Evolutionary conservation across 2,329 filamentous ascomycete species (phyloP), one percentile per base, ranked within the genome.

Genomic region (Xylariomycetidae sp.): DNA sequence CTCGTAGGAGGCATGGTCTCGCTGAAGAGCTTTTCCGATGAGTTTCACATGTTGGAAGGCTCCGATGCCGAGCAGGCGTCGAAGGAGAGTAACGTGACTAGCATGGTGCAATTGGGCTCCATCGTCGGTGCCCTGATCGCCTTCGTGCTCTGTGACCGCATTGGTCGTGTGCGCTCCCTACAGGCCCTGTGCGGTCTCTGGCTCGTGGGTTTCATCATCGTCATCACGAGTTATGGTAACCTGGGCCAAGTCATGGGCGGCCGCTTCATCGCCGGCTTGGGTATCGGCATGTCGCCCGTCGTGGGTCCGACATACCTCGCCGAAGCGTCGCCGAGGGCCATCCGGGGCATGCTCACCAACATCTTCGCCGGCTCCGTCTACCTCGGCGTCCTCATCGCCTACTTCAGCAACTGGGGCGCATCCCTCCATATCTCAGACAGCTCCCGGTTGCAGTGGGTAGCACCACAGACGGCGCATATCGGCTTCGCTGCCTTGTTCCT

Each of bases 1-100:
- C 63, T 80, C 27, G 77, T 78, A 27, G 67, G 69, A 4, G 72
- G 71, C 3, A 70, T 70, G n/a, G 62, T 71, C 34, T 58, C 61
- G 18, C 66, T 66, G 5, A 56, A 61, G 29, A 60, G 66, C 23
- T 74, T 73, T 42, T 58, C 62, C 27, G 42, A 53, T 4, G 59
- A 60, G n/a, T 66, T 72, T 43, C 50, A 62, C 23, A 57, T 67
- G 14, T 53, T 63, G 18, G 52, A 60, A 5, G 59, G 66, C 33
- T 18, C 19, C n/a, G 23, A 23, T 9, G 27, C 33, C 14, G 34
- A 41, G 25, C 30, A 27, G 14, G 34, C 31, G 13, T 29, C 33
- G 26, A 13, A 23, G 15, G 25, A 33, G 31, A 34, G 30, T 20
- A 41, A 37, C 30, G 34, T 41, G 34, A 37, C 38, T 12, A 37